These are phyloP conservation scores for Eragrostis curvula DNA, from an alignment of 176 grass and related monocot species.

Conservation along the genomic window DNA sequence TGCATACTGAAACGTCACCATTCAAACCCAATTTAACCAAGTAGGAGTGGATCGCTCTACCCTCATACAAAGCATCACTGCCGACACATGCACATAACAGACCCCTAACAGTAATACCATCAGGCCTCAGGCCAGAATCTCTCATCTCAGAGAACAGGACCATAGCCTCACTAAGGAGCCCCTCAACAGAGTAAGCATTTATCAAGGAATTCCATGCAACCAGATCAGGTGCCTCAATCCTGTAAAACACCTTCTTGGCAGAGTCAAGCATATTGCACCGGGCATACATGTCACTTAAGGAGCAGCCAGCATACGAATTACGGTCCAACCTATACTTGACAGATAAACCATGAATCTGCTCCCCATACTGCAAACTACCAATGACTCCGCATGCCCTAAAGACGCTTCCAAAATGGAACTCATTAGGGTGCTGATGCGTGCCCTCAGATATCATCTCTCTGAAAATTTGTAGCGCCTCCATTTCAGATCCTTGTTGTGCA, in stretches of 20 bases:
- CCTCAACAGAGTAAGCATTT: conserved; percentile 68
- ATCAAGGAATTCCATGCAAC: conserved; percentile 83
- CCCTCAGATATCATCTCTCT: conserved; percentile 63
- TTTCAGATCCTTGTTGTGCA: conserved; percentile 48
- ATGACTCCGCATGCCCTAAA: conserved; percentile 60
- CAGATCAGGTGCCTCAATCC: conserved; percentile 60
- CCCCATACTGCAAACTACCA: conserved; percentile 46
- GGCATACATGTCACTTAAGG: conserved; percentile 61
- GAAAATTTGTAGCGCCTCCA: conserved; percentile 53
- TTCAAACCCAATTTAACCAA: conserved; percentile 48
- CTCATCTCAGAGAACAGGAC: conserved; percentile 72
- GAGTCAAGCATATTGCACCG: conserved; percentile 59
- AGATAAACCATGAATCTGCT: conserved; percentile 67
- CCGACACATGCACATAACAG: conserved; percentile 67
- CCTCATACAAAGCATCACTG: conserved; percentile 59
- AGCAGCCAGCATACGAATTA: conserved; percentile 50
- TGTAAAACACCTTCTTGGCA: conserved; percentile 56
- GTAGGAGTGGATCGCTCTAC: conserved; percentile 65
- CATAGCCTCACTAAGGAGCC: conserved; percentile 61
- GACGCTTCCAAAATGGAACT: conserved; percentile 71
- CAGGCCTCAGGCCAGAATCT: conserved; percentile 58
- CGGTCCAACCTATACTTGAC: conserved; percentile 62
- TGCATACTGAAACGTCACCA: conserved; percentile 37
- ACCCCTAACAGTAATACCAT: conserved; percentile 68
- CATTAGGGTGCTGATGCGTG: conserved; percentile 53